phyloP scores from a whole-genome alignment of 2,329 filamentous ascomycete species.

The Fulvia fulva region DNA sequence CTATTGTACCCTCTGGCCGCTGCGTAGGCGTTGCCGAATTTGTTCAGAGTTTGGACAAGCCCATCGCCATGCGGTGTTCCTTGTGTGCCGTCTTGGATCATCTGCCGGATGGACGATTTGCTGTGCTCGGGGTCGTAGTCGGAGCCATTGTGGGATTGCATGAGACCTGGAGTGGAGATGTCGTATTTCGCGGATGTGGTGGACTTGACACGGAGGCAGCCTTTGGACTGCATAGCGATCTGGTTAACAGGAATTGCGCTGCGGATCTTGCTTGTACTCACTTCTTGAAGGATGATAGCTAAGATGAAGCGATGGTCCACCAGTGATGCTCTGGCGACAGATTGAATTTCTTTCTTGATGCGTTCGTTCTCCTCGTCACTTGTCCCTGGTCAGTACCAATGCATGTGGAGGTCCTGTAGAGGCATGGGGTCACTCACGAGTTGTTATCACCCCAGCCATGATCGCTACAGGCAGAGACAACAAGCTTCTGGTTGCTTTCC shows the following conservation, averaged over 20 bases:
- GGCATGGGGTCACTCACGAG: slow-evolving; percentile 1
- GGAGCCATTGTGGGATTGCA: slow-evolving; percentile 42
- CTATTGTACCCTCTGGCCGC: slow-evolving; percentile 51
- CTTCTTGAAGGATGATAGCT: slow-evolving; percentile 43
- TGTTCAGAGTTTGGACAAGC: slow-evolving; percentile 37
- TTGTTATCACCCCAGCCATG: slow-evolving; percentile 9
- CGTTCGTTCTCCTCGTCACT: slow-evolving; percentile 36
- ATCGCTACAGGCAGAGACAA: slow-evolving; percentile 5
- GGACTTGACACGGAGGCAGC: slow-evolving; percentile 45
- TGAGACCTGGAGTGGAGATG: slow-evolving; percentile 41
- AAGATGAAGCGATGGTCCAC: slow-evolving; percentile 43
- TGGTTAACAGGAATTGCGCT: no score
- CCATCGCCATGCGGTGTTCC: slow-evolving; percentile 44
- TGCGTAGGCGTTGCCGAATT: slow-evolving; percentile 33
- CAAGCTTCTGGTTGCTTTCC: slow-evolving; percentile 15
- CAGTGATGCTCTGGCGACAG: slow-evolving; percentile 31
- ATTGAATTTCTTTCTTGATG: slow-evolving; percentile 37
- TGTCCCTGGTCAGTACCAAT: slow-evolving; percentile 4
- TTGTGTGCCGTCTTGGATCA: slow-evolving; percentile 43
- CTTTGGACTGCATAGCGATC: no score
- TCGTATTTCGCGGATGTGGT: slow-evolving; percentile 32
- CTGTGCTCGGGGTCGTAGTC: background rate
- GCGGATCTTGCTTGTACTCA: no score
- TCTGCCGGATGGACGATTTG: slow-evolving; percentile 34
- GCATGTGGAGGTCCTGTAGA: no score